Evolutionary conservation across 306 rosid genomes (phyloP).

Genomic region (Lathyrus tuberosus): DNA sequence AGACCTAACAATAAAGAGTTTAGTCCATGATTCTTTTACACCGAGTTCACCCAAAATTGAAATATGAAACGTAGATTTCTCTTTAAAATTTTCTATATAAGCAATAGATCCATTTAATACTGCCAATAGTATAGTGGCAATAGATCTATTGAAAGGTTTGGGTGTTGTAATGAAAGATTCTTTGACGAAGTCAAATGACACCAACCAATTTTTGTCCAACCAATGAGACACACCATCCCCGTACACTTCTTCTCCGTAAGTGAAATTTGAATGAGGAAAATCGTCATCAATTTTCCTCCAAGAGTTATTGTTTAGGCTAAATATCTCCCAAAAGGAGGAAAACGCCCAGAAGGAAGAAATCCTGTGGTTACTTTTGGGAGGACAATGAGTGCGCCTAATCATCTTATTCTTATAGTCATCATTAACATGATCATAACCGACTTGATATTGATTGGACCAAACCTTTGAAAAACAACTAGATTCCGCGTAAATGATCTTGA

Average conservation of each 20-base stretch:
- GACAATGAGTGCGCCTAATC: not conserved
- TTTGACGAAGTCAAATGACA: too few relatives aligned
- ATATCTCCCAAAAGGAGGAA: too few relatives aligned
- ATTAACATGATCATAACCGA: not conserved
- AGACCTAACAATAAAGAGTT: not conserved
- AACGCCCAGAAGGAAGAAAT: too few relatives aligned
- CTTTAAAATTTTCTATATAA: too few relatives aligned
- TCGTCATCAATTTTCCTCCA: not conserved
- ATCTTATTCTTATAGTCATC: constrained; percentile 2
- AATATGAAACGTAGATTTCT: too few relatives aligned
- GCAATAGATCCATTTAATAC: too few relatives aligned
- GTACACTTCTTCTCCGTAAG: not conserved
- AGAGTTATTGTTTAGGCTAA: not conserved
- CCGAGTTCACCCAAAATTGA: too few relatives aligned
- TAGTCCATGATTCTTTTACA: too few relatives aligned
- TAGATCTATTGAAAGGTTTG: not conserved
- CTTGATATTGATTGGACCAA: not conserved
- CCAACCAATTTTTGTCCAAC: too few relatives aligned
- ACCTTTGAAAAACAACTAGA: accelerated
- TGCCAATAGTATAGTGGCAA: too few relatives aligned
- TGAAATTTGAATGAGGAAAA: not conserved
- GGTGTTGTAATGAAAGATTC: too few relatives aligned
- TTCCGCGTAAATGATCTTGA: not conserved
- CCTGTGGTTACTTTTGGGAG: not conserved
- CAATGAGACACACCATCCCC: not conserved